A percentile compares a stretch with the other conserved stretches of the same genome.
Conservation (phyloP, 139 green algal genomes). For the Volvox africanus region DNA sequence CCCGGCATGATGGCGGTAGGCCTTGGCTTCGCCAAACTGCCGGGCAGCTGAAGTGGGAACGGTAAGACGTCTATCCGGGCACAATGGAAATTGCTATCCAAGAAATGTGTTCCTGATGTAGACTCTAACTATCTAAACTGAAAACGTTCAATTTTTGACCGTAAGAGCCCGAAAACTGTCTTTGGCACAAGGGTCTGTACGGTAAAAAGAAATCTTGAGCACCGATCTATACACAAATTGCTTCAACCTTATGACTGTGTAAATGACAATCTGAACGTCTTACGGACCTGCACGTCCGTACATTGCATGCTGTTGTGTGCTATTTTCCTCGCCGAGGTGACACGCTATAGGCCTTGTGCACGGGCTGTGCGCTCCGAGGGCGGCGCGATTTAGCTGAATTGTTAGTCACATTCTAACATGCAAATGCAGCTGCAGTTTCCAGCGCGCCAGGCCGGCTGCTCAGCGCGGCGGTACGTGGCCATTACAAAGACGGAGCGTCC, state of each 20-base stretch:
- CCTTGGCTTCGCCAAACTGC: conserved; percentile 5
- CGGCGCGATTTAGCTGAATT: neutral
- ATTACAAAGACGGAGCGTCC: neutral
- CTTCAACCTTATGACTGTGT: neutral
- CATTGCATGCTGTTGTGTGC: neutral
- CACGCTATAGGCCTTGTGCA: neutral
- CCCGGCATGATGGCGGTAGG: conserved; percentile 29
- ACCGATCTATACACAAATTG: neutral
- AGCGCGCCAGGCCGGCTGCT: conserved; percentile 22
- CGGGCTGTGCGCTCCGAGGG: neutral
- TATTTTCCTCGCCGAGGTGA: conserved; percentile 6
- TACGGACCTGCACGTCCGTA: neutral
- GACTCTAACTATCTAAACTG: no score
- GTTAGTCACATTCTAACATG: neutral
- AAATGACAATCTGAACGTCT: neutral
- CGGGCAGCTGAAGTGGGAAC: neutral
- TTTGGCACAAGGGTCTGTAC: no score
- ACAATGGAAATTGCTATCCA: no score
- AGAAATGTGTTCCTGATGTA: no score
- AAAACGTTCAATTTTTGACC: no score
- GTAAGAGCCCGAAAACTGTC: no score
- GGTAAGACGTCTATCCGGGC: neutral
- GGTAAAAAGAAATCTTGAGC: neutral
- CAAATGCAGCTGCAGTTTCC: conserved; percentile 23
- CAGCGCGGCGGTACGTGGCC: conserved; percentile 13